Evolutionary conservation across 805 yeast species (phyloP).

Genomic region (Kodamaea kakaduensis): DNA sequence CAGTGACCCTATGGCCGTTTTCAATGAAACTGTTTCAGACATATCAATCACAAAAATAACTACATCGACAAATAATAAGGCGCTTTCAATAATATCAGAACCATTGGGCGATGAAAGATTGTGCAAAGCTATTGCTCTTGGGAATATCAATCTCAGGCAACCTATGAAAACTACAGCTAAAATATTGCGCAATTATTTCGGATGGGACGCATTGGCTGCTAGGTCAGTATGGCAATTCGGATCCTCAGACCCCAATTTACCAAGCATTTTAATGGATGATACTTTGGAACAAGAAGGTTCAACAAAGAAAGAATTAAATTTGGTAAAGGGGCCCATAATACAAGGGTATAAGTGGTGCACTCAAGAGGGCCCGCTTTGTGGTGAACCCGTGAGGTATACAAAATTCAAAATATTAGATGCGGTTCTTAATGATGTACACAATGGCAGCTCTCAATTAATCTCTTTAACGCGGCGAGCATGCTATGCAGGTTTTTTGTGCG

Average conservation of each 20-base stretch:
- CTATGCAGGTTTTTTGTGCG: slow-evolving; percentile 72
- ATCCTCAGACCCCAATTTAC: slow-evolving; percentile 36
- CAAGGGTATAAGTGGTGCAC: slow-evolving; percentile 85
- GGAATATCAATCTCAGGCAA: slow-evolving; percentile 34
- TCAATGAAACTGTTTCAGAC: slow-evolving; percentile 71
- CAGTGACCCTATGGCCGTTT: slow-evolving; percentile 77
- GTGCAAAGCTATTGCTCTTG: slow-evolving; percentile 52
- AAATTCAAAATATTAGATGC: slow-evolving; percentile 69
- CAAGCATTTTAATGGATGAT: slow-evolving; percentile 64
- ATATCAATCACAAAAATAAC: slow-evolving; percentile 67
- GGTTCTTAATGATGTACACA: slow-evolving; percentile 44
- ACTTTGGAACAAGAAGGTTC: slow-evolving; percentile 63
- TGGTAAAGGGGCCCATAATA: slow-evolving; percentile 51
- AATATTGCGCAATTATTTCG: slow-evolving; percentile 51
- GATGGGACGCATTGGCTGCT: slow-evolving; percentile 83
- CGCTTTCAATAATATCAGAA: slow-evolving; percentile 70
- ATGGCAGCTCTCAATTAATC: slow-evolving; percentile 67
- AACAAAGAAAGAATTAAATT: slow-evolving; percentile 46
- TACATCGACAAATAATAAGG: slow-evolving; percentile 49
- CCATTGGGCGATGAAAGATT: slow-evolving; percentile 55
- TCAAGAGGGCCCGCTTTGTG: slow-evolving; percentile 89
- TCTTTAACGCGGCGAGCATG: slow-evolving; percentile 85
- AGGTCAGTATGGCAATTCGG: slow-evolving; percentile 80
- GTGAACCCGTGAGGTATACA: slow-evolving; percentile 69
- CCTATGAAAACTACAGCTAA: slow-evolving; percentile 48